Conservation (phyloP, 2,329 filamentous ascomycete species). For the Epichloe sp. region DNA sequence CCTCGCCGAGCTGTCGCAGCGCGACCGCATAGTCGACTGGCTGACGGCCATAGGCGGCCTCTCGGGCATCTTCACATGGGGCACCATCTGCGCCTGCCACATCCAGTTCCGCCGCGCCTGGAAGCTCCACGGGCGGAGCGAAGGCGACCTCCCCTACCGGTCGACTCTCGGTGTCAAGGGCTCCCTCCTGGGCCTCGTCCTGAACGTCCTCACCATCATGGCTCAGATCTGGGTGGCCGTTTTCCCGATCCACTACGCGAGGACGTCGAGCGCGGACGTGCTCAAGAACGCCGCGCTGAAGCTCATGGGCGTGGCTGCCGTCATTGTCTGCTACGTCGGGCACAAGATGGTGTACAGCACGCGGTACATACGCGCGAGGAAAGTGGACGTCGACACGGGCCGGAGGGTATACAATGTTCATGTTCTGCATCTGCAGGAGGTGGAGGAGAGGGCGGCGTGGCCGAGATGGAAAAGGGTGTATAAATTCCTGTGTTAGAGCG, state of each 20-base stretch:
- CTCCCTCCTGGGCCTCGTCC: background rate
- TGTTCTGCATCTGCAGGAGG: background rate
- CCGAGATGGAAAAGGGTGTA: conserved; percentile 3
- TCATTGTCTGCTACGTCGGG: background rate
- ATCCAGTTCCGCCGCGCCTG: conserved; percentile 55
- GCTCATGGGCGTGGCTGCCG: background rate
- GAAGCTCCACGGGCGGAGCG: background rate
- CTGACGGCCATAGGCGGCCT: conserved; percentile 60
- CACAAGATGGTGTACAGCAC: conserved; percentile 3
- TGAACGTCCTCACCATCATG: background rate
- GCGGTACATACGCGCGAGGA: background rate
- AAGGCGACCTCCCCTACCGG: background rate
- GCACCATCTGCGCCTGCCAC: conserved; percentile 64
- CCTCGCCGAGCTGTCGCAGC: conserved; percentile 44
- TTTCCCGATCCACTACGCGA: background rate
- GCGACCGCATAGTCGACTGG: conserved; percentile 59
- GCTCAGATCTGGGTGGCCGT: conserved; percentile 1
- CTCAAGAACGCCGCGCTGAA: background rate
- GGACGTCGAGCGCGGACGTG: background rate
- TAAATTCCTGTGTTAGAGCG: background rate
- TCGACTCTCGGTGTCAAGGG: background rate
- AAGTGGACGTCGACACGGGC: conserved; percentile 3
- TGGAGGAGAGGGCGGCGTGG: conserved; percentile 1
- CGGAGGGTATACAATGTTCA: conserved; percentile 1
- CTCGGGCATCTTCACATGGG: conserved; percentile 61